A percentile compares a stretch with the other conserved stretches of the same genome.
Conservation (phyloP, 352 stramenopile species). For the Phytophthora boehmeriae region DNA sequence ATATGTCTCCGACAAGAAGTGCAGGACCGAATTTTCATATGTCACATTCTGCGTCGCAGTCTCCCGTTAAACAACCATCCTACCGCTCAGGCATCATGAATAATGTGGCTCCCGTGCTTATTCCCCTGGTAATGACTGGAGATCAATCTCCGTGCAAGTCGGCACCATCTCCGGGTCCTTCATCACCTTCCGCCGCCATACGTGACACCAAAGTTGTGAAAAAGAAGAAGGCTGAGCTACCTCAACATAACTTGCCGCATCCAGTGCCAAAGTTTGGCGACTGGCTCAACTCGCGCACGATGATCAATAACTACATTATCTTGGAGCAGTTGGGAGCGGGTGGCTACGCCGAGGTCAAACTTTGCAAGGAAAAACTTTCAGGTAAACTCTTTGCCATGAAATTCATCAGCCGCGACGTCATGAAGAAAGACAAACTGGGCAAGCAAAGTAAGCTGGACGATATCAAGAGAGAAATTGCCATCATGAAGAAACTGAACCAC, state of each 20-base stretch:
- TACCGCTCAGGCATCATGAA: constrained; percentile 62
- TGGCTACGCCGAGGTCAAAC: constrained; percentile 91
- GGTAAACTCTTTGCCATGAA: constrained; percentile 87
- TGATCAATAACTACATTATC: constrained; percentile 96
- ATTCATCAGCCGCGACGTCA: constrained; percentile 88
- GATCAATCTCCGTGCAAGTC: constrained; percentile 21
- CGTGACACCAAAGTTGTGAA: constrained; percentile 83
- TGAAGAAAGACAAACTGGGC: constrained; percentile 85
- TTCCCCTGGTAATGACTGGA: constrained; percentile 39
- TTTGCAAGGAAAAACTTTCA: constrained; percentile 85
- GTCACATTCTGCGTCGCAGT: constrained; percentile 19
- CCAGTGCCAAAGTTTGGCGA: constrained; percentile 82
- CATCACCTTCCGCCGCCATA: constrained; percentile 35
- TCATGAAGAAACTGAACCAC: constrained; percentile 98
- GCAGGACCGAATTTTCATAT: constrained; percentile 17
- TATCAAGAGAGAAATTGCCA: constrained; percentile 95
- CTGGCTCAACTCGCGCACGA: constrained; percentile 86
- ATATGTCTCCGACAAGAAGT: constrained; percentile 51
- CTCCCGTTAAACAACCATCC: constrained; percentile 46
- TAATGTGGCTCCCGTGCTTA: constrained; percentile 33
- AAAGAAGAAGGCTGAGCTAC: constrained; percentile 81
- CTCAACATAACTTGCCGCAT: constrained; percentile 76
- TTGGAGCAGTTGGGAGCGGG: constrained; percentile 84
- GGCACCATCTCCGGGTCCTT: constrained; percentile 7
- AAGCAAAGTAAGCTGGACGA: constrained; percentile 84